phyloP scores from a whole-genome alignment of 139 green algal species.

The Choricystis sp. region DNA sequence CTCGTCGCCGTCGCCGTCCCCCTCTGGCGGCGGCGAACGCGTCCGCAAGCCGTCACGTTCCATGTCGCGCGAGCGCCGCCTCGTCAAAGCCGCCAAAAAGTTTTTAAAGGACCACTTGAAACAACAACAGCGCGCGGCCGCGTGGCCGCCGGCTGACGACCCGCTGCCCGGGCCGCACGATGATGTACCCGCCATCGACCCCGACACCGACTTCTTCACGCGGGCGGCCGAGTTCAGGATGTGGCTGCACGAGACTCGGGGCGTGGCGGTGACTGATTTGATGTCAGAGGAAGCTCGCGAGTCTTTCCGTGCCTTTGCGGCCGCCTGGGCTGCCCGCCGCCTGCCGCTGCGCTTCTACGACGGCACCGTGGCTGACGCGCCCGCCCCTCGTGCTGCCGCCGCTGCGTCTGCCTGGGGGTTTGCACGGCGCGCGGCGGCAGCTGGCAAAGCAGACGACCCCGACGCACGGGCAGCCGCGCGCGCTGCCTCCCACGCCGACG shows the following conservation, averaged over 20 bases:
- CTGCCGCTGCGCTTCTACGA: slow-evolving; percentile 29
- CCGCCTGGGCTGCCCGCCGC: slow-evolving; percentile 28
- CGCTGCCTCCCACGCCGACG: too few relatives aligned
- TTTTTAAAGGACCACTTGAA: neutral
- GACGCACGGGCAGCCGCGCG: neutral
- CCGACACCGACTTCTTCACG: slow-evolving; percentile 28
- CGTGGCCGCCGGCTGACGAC: neutral
- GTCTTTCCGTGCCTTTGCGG: slow-evolving; percentile 41
- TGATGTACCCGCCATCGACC: neutral
- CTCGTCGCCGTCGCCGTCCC: too few relatives aligned
- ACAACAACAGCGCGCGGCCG: neutral
- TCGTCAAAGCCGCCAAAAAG: neutral
- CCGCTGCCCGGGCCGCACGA: too few relatives aligned
- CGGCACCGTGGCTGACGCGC: neutral
- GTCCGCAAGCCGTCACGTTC: too few relatives aligned
- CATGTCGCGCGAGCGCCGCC: too few relatives aligned
- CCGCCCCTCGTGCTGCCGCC: neutral
- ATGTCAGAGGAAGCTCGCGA: slow-evolving; percentile 18
- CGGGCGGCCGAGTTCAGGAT: slow-evolving; percentile 35
- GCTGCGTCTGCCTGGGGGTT: too few relatives aligned
- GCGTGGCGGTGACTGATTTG: slow-evolving; percentile 36
- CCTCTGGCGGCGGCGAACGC: too few relatives aligned
- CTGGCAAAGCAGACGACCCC: neutral
- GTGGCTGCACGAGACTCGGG: slow-evolving; percentile 31
- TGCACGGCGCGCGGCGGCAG: neutral